A percentile compares a stretch with the other conserved stretches of the same genome.
phyloP scores from a whole-genome alignment of 2,329 filamentous ascomycete genomes.

The Colletotrichum sp. region DNA sequence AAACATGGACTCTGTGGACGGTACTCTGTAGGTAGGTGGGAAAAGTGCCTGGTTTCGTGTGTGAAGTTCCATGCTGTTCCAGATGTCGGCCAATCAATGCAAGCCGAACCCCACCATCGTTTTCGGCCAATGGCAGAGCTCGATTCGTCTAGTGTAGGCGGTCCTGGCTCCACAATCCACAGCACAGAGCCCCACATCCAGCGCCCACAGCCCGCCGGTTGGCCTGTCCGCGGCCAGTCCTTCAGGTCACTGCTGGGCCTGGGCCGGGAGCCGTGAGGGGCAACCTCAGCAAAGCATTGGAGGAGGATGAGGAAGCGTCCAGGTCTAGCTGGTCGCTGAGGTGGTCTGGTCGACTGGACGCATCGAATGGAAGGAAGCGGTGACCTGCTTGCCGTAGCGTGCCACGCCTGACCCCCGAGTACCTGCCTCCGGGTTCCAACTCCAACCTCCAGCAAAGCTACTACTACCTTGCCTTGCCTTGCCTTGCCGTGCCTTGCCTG shows the following conservation, averaged over 20 bases:
- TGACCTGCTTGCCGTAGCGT: slow-evolving; percentile 1
- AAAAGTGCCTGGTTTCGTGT: slow-evolving; percentile 18
- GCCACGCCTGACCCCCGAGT: not conserved
- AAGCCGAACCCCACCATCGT: not conserved
- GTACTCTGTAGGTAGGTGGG: not conserved
- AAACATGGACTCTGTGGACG: not conserved
- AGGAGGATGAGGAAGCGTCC: not conserved
- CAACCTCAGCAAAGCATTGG: not conserved
- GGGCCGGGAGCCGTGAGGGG: slow-evolving; percentile 7
- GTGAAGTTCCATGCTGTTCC: slow-evolving; percentile 21
- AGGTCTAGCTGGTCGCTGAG: not conserved
- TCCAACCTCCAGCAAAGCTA: not conserved
- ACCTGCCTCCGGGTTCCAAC: not conserved
- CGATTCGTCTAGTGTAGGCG: not conserved
- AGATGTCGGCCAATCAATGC: slow-evolving; percentile 21
- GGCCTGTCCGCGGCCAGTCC: not conserved
- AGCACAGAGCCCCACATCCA: not conserved
- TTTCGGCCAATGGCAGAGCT: not conserved
- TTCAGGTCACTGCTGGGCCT: not conserved
- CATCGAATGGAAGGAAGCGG: not conserved
- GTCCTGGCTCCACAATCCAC: not conserved
- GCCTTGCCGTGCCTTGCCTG: not conserved
- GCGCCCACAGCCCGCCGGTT: not conserved
- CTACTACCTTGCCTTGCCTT: not conserved
- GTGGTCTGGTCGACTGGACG: not conserved